Percentiles rank a stretch among this genome's conserved stretches.
These are phyloP conservation scores for Aspergillus viridinutans DNA, from an alignment of 2,329 filamentous ascomycete species.

Conservation along the genomic window DNA sequence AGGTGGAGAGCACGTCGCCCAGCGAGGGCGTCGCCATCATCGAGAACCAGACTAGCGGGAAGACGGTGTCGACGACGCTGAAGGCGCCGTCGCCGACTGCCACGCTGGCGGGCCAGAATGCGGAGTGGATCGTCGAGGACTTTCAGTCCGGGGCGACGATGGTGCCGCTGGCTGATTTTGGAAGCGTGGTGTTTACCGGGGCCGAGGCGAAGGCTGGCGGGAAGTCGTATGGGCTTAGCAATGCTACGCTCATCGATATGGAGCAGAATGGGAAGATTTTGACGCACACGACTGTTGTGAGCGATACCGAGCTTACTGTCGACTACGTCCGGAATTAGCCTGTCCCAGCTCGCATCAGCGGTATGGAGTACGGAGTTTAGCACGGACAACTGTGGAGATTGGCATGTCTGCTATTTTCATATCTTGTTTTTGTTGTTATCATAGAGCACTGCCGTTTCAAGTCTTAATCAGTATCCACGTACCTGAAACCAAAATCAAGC, in stretches of 20 bases:
- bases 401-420: background rate
- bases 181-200: constrained; percentile 38
- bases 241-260: constrained; percentile 46
- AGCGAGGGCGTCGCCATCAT: constrained; percentile 46
- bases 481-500: background rate
- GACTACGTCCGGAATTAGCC: constrained; percentile 11
- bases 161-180: constrained; percentile 48
- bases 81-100: constrained; percentile 35
- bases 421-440: background rate
- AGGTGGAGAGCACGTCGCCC: constrained; percentile 35
- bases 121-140: constrained; percentile 62
- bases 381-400: too few relatives aligned
- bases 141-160: constrained; percentile 39
- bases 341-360: too few relatives aligned
- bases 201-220: constrained; percentile 23
- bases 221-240: constrained; percentile 27
- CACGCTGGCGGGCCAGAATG: constrained; percentile 53
- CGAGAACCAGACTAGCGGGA: constrained; percentile 51
- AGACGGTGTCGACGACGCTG: constrained; percentile 51
- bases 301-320: constrained; percentile 26
- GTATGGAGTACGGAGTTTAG: background rate
- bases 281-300: constrained; percentile 23
- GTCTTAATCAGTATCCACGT: background rate
- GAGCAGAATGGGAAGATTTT: constrained; percentile 39
- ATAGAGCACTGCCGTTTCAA: background rate